These are phyloP conservation scores for Botrytis porri DNA, from an alignment of 2,329 filamentous ascomycete species.

Conservation along the genomic window DNA sequence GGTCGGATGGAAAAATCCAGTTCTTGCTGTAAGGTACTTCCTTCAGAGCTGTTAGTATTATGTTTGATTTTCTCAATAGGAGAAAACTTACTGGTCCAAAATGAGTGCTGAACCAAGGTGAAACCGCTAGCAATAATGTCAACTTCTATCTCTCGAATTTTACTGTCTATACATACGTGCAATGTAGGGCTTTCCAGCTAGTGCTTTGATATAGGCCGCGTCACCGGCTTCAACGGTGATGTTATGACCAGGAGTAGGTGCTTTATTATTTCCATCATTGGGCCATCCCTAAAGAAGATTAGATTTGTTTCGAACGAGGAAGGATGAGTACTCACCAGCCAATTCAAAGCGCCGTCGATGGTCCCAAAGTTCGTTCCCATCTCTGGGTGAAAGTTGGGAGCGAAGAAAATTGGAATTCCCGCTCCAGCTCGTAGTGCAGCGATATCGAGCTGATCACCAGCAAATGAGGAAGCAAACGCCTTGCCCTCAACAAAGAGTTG, in stretches of 20 bases:
- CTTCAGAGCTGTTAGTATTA: constrained; percentile 26
- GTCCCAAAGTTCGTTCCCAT: constrained; percentile 22
- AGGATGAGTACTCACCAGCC: constrained; percentile 23
- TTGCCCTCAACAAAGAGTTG: constrained; percentile 39
- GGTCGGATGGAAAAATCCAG: constrained; percentile 44
- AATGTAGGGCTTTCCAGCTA: constrained; percentile 30
- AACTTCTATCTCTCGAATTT: neutral
- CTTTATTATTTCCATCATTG: constrained; percentile 31
- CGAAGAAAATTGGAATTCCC: constrained; percentile 29
- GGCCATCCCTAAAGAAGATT: constrained; percentile 25
- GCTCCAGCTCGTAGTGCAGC: constrained; percentile 40
- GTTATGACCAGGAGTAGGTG: constrained; percentile 26
- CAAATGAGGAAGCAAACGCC: constrained; percentile 47
- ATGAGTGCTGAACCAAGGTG: constrained; percentile 40
- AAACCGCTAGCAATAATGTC: constrained; percentile 30
- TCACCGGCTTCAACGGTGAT: constrained; percentile 28
- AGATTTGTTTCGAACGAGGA: too few species aligned
- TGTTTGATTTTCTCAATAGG: constrained; percentile 38
- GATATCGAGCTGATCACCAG: constrained; percentile 47
- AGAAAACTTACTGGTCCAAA: constrained; percentile 46
- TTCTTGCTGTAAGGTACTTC: constrained; percentile 41
- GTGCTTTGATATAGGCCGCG: constrained; percentile 23
- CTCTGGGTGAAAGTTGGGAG: constrained; percentile 30
- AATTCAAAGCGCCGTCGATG: constrained; percentile 30
- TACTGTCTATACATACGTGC: constrained; percentile 21